Conservation (phyloP, 176 grass and related monocot species). For the Triticum aestivum region DNA sequence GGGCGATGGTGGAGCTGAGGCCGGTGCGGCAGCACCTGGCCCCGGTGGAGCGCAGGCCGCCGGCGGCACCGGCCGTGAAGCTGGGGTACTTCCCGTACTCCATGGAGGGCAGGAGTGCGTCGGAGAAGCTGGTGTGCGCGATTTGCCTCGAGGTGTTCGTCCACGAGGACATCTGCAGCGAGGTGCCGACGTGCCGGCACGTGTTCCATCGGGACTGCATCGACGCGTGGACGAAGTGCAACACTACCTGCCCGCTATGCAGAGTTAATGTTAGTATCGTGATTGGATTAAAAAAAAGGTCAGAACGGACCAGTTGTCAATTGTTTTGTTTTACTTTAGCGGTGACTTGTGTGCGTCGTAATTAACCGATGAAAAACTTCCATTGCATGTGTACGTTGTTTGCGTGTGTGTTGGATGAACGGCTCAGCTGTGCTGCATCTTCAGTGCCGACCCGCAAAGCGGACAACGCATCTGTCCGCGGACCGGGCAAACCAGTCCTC, state of each 20-base stretch:
- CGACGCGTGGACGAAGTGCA: constrained; percentile 28
- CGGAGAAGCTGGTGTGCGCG: constrained; percentile 19
- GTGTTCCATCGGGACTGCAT: constrained; percentile 48
- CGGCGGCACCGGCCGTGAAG: background rate
- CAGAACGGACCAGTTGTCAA: too few relatives aligned
- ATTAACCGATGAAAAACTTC: too few relatives aligned
- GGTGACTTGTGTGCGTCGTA: too few relatives aligned
- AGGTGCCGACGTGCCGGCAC: constrained; percentile 39
- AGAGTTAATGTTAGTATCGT: background rate
- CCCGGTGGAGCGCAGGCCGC: background rate
- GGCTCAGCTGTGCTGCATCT: too few relatives aligned
- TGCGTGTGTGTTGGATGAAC: too few relatives aligned
- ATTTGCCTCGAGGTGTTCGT: constrained; percentile 42
- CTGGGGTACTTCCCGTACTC: constrained; percentile 13
- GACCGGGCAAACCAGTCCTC: too few relatives aligned
- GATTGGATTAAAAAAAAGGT: background rate
- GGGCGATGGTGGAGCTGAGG: background rate
- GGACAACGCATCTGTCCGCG: too few relatives aligned
- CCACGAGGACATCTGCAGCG: constrained; percentile 23
- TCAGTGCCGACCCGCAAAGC: too few relatives aligned
- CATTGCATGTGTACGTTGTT: too few relatives aligned
- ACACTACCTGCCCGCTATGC: constrained; percentile 43
- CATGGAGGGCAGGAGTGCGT: too few relatives aligned
- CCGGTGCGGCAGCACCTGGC: background rate
- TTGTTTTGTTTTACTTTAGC: too few relatives aligned